Conservation (phyloP, 164 flowering plant genomes). For the Vitis vinifera region DNA sequence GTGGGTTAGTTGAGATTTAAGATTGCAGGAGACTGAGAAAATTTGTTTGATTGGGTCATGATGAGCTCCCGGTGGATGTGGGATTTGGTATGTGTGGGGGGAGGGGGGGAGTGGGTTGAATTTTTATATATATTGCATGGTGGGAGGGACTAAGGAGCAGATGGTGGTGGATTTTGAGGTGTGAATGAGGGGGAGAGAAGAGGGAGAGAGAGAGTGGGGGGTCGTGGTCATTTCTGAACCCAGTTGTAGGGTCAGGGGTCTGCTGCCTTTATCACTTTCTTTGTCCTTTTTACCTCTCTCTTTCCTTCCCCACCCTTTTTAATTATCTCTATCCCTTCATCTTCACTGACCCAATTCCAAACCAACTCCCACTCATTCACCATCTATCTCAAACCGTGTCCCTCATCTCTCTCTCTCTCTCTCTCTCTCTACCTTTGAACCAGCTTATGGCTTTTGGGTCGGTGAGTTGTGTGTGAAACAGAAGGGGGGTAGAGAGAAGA, state of each 20-base stretch:
- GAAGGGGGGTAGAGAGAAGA: slow-evolving; percentile 5
- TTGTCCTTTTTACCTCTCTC: slow-evolving; percentile 34
- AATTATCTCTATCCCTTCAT: slow-evolving; percentile 12
- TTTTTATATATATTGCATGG: slow-evolving; percentile 22
- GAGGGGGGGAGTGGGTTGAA: neutral
- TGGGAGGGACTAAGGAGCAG: no score
- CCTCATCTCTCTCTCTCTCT: slow-evolving; percentile 12
- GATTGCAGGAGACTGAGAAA: neutral
- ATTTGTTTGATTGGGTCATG: slow-evolving; percentile 22
- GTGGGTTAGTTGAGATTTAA: neutral
- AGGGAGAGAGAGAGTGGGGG: slow-evolving; percentile 11
- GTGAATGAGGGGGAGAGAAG: neutral
- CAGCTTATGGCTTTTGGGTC: no score
- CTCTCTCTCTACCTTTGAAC: slow-evolving; percentile 11
- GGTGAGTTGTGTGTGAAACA: no score
- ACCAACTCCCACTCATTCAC: slow-evolving; percentile 10
- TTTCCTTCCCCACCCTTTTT: slow-evolving; percentile 14
- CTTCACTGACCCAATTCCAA: slow-evolving; percentile 19
- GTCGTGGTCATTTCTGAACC: slow-evolving; percentile 38
- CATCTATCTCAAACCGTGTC: neutral
- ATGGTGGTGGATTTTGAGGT: neutral
- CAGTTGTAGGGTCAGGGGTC: slow-evolving; percentile 42
- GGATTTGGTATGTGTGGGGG: slow-evolving; percentile 3
- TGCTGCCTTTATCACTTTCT: slow-evolving; percentile 39
- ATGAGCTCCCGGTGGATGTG: slow-evolving; percentile 8